These are phyloP conservation scores for Malassezia caprae DNA, from an alignment of 1,284 basidiomycete genomes.

Conservation along the genomic window DNA sequence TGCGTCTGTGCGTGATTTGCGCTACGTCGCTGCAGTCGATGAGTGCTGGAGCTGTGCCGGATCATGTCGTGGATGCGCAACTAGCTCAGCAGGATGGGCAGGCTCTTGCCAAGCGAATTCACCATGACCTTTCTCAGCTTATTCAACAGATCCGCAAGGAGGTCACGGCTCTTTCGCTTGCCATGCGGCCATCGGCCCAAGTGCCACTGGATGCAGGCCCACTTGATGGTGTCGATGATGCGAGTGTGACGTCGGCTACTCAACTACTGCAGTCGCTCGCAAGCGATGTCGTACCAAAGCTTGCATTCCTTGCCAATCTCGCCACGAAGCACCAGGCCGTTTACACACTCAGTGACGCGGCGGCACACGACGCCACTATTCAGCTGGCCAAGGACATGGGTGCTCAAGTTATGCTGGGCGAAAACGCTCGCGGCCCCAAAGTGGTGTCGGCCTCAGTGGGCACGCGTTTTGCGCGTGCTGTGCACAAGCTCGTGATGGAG, in stretches of 20 bases:
- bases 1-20: conserved; percentile 36
- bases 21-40: conserved; percentile 34
- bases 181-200: conserved; percentile 22
- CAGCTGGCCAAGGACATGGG: conserved; percentile 26
- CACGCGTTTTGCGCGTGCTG: conserved; percentile 25
- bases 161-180: conserved; percentile 27
- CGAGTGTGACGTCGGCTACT: conserved; percentile 28
- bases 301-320: conserved; percentile 34
- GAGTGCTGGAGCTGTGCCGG: conserved; percentile 15
- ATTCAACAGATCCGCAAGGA: conserved; percentile 28
- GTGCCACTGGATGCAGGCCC: conserved; percentile 11
- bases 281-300: conserved; percentile 29
- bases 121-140: conserved; percentile 23
- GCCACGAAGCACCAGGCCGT: conserved; percentile 27
- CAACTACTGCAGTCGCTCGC: conserved; percentile 27
- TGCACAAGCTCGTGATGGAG: conserved; percentile 22
- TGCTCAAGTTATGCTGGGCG: conserved; percentile 28
- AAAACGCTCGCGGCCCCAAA: conserved; percentile 22
- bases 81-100: conserved; percentile 17
- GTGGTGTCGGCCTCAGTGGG: conserved; percentile 24
- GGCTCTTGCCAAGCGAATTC: conserved; percentile 24
- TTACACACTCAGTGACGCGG: conserved; percentile 1
- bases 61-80: conserved; percentile 3
- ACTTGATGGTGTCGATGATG: conserved; percentile 24
- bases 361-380: conserved; percentile 2